Evolutionary conservation across 73 alveolate species (phyloP).

Genomic region (Loxodes magnus): DNA sequence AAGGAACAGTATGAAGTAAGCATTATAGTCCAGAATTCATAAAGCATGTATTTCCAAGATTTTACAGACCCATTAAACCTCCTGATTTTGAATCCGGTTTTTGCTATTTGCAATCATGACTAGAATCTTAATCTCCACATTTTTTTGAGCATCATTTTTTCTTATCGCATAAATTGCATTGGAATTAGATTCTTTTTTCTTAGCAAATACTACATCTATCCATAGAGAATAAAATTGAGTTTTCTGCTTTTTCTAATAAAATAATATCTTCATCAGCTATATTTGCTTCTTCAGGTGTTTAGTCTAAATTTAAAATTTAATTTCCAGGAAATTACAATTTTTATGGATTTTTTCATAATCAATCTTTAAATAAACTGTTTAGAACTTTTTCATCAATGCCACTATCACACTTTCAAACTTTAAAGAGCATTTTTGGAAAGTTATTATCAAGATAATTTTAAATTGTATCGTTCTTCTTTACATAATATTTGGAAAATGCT

Average conservation of each 20-base stretch:
- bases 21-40: conserved; percentile 96
- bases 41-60: conserved; percentile 98
- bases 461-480: neutral
- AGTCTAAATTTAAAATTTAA: neutral
- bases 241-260: neutral
- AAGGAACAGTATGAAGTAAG: conserved; percentile 68
- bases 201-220: conserved; percentile 1
- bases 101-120: conserved; percentile 7
- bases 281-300: neutral
- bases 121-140: conserved; percentile 7
- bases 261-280: neutral
- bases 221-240: neutral
- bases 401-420: neutral
- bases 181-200: neutral
- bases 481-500: conserved; percentile 3
- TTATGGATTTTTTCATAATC: neutral
- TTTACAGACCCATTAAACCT: conserved; percentile 77
- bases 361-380: neutral
- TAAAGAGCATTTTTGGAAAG: neutral
- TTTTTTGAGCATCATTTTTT: conserved; percentile 20
- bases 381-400: neutral
- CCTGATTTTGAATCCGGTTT: conserved; percentile 24
- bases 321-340: neutral
- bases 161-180: conserved; percentile 25
- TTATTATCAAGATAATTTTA: neutral